Evolutionary conservation across 306 rosid genomes (phyloP).

Genomic region (Rosa multiflora): DNA sequence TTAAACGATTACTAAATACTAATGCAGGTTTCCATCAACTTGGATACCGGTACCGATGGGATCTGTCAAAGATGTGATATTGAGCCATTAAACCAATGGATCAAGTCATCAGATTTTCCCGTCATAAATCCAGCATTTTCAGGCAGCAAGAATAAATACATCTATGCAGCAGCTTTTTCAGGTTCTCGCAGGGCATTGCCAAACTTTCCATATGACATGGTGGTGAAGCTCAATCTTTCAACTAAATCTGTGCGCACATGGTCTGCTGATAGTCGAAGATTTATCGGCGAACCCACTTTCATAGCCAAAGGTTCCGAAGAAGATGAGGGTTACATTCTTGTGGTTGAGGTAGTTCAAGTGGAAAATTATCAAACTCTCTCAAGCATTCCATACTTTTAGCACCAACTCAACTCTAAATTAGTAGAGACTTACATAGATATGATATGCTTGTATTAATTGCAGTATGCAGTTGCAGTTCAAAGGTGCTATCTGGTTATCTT

Average conservation of each 20-base stretch:
- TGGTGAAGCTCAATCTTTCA: constrained; percentile 51
- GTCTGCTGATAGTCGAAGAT: constrained; percentile 62
- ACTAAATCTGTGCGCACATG: constrained; percentile 52
- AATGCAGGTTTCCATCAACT: constrained; percentile 53
- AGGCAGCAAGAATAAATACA: constrained; percentile 52
- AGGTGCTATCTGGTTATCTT: constrained; percentile 67
- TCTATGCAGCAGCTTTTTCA: constrained; percentile 71
- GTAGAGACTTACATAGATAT: too few species aligned
- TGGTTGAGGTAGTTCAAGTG: constrained; percentile 59
- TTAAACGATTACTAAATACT: too few species aligned
- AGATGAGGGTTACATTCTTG: constrained; percentile 85
- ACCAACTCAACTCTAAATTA: neutral
- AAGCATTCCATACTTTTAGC: neutral
- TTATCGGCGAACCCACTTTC: constrained; percentile 83
- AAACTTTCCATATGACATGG: constrained; percentile 70
- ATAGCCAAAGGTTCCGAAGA: constrained; percentile 52
- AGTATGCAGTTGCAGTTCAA: constrained; percentile 82
- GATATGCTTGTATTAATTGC: constrained; percentile 23
- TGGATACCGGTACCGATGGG: constrained; percentile 49
- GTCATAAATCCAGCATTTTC: constrained; percentile 61
- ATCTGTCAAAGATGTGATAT: constrained; percentile 45
- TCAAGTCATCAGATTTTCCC: constrained; percentile 72
- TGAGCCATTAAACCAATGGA: constrained; percentile 50
- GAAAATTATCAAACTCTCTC: neutral
- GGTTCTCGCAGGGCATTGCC: constrained; percentile 70